phyloP scores from a whole-genome alignment of 2,329 filamentous ascomycete genomes.

The Fusarium fracticaudum region DNA sequence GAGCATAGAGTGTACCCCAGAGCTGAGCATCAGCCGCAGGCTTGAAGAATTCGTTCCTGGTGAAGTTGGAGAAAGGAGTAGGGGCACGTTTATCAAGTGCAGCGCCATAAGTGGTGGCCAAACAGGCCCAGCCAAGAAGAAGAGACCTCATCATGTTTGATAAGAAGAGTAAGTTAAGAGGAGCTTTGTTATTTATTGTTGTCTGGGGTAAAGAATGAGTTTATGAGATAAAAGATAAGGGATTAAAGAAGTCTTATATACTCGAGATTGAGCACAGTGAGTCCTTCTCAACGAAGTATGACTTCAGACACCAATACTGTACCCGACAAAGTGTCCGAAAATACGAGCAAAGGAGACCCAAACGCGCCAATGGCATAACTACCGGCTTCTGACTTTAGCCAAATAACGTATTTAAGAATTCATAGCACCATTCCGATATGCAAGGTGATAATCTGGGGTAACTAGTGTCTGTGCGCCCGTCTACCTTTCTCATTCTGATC shows the following conservation, averaged over 20 bases:
- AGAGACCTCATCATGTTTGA: neutral
- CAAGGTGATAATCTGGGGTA: neutral
- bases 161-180: too few species aligned
- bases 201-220: neutral
- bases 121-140: neutral
- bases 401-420: neutral
- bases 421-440: neutral
- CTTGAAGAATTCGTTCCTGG: neutral
- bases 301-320: neutral
- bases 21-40: neutral
- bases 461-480: neutral
- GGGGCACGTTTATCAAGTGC: neutral
- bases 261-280: neutral
- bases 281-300: accelerated
- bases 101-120: neutral
- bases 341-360: neutral
- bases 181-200: neutral
- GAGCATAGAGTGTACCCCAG: neutral
- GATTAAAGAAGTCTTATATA: neutral
- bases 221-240: neutral
- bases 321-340: neutral
- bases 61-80: neutral
- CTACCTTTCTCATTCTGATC: neutral
- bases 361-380: neutral
- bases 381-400: neutral